Conservation (phyloP, 2,329 filamentous ascomycete genomes). For the Verticillium dahliae region DNA sequence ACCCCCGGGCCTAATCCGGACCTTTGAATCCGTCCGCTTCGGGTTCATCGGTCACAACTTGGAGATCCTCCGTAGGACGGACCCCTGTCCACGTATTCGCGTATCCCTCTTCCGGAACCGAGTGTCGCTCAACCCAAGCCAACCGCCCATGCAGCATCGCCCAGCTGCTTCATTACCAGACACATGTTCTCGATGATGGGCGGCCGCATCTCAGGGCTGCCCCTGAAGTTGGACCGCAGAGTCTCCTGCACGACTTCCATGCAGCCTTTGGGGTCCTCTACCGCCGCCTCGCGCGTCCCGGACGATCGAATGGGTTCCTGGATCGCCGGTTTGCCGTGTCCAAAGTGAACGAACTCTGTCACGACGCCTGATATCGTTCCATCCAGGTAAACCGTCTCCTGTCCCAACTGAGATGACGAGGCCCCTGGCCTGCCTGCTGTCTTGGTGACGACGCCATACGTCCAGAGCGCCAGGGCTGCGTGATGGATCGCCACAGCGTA, state of each 20-base stretch:
- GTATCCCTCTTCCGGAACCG: not conserved
- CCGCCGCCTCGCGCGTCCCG: slow-evolving; percentile 26
- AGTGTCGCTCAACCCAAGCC: slow-evolving; percentile 15
- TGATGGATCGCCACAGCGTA: slow-evolving; percentile 64
- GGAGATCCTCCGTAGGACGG: not conserved
- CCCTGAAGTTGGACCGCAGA: slow-evolving; percentile 45
- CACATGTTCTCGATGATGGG: slow-evolving; percentile 63
- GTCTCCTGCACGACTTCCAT: slow-evolving; percentile 54
- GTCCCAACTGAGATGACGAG: slow-evolving; percentile 22
- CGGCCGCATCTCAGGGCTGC: slow-evolving; percentile 37
- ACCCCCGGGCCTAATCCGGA: not conserved
- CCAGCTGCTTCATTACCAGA: slow-evolving; percentile 55
- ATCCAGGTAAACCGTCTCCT: slow-evolving; percentile 46
- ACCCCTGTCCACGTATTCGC: not conserved
- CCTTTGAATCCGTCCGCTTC: not conserved
- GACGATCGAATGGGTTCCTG: slow-evolving; percentile 24
- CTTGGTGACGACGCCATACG: slow-evolving; percentile 53
- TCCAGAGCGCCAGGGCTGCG: slow-evolving; percentile 62
- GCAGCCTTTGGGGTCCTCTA: slow-evolving; percentile 51
- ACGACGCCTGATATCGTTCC: slow-evolving; percentile 44
- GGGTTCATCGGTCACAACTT: not conserved
- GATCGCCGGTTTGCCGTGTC: slow-evolving; percentile 47
- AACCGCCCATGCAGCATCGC: slow-evolving; percentile 38
- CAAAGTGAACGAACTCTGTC: slow-evolving; percentile 50
- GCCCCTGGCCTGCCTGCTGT: slow-evolving; percentile 24